phyloP scores from a whole-genome alignment of 2,329 filamentous ascomycete genomes.

The Paracamarosporium sp. region DNA sequence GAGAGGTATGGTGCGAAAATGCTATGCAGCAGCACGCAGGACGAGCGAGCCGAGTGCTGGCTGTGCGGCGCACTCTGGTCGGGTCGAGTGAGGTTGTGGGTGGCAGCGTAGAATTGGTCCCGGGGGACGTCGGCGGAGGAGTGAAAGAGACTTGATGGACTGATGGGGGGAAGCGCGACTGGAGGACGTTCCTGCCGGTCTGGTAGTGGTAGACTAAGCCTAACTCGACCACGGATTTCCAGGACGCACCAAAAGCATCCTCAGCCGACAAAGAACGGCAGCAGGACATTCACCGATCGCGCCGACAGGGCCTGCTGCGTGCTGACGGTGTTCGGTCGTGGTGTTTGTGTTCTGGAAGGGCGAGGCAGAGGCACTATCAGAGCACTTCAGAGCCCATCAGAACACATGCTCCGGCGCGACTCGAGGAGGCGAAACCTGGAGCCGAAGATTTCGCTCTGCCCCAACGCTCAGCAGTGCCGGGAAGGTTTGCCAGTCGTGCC shows the following conservation, averaged over 20 bases:
- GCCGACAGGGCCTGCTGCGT: not conserved
- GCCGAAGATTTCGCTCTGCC: too few relatives aligned
- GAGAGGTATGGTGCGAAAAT: slow-evolving; percentile 14
- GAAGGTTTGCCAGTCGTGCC: too few relatives aligned
- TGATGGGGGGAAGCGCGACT: slow-evolving; percentile 16
- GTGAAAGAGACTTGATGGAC: slow-evolving; percentile 19
- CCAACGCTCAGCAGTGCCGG: too few relatives aligned
- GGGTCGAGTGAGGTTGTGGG: slow-evolving; percentile 6
- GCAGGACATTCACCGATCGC: not conserved
- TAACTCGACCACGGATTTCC: slow-evolving; percentile 7
- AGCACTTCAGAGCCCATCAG: not conserved
- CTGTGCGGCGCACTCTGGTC: not conserved
- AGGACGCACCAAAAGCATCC: not conserved
- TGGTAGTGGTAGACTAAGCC: slow-evolving; percentile 6
- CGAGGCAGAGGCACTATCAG: not conserved
- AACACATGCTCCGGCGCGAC: not conserved
- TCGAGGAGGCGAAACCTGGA: too few relatives aligned
- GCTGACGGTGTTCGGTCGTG: not conserved
- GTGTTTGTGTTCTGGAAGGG: not conserved
- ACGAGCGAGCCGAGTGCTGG: not conserved
- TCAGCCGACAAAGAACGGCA: slow-evolving; percentile 12
- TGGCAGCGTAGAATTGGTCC: slow-evolving; percentile 19
- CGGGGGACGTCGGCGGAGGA: slow-evolving; percentile 19
- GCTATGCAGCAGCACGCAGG: slow-evolving; percentile 1
- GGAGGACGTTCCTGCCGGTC: not conserved